phyloP scores from a whole-genome alignment of 2,329 filamentous ascomycete species.

The Sporothrix sp. region DNA sequence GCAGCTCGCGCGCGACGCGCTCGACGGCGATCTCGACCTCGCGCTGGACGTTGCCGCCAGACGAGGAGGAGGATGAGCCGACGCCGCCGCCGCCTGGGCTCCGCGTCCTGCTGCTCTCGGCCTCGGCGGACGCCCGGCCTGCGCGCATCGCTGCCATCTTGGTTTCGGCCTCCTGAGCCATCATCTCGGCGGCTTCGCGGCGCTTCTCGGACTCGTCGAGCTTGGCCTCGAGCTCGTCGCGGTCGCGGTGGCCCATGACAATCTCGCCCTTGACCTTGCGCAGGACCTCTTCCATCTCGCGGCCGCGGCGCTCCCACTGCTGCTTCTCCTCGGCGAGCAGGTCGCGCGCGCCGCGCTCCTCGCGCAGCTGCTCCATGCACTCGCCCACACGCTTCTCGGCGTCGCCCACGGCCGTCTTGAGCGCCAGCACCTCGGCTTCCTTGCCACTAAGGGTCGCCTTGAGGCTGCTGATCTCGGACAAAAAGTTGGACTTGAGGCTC shows the following conservation, averaged over 20 bases:
- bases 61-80: constrained; percentile 34
- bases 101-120: constrained; percentile 3
- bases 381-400: constrained; percentile 88
- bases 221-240: constrained; percentile 65
- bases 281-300: constrained; percentile 77
- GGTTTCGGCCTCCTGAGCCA: constrained; percentile 66
- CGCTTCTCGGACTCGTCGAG: constrained; percentile 69
- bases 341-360: constrained; percentile 62
- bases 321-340: constrained; percentile 64
- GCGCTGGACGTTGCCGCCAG: constrained; percentile 22
- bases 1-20: constrained; percentile 87
- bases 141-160: constrained; percentile 66
- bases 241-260: constrained; percentile 65
- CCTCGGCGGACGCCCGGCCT: constrained; percentile 36
- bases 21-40: constrained; percentile 82
- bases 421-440: constrained; percentile 78
- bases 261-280: constrained; percentile 75
- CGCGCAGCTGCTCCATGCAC: constrained; percentile 71
- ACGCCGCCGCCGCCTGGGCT: constrained; percentile 1
- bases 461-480: constrained; percentile 89
- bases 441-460: constrained; percentile 86
- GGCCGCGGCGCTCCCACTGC: constrained; percentile 73
- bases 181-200: constrained; percentile 62
- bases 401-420: constrained; percentile 80
- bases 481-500: constrained; percentile 78